These are phyloP conservation scores for Stachybotrys chlorohalonatus DNA, from an alignment of 2,329 filamentous ascomycete genomes.

Conservation along the genomic window DNA sequence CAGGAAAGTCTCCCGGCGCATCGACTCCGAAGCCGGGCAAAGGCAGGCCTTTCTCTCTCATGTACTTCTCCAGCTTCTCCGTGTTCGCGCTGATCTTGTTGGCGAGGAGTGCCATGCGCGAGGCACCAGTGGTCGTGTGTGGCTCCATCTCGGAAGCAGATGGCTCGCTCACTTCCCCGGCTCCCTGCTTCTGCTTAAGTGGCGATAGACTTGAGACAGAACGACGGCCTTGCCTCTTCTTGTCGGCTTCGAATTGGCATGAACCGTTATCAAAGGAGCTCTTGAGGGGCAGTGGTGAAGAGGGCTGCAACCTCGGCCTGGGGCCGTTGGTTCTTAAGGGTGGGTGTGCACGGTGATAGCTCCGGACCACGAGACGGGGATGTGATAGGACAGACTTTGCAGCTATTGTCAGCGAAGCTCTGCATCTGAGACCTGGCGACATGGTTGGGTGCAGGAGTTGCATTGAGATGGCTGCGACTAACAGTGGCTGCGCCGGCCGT, in stretches of 20 bases:
- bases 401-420: no score
- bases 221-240: constrained; percentile 23
- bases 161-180: neutral
- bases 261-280: constrained; percentile 2
- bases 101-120: constrained; percentile 35
- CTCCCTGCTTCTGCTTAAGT: constrained; percentile 11
- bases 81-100: constrained; percentile 38
- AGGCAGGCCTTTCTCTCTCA: constrained; percentile 30
- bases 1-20: constrained; percentile 35
- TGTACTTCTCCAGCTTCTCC: constrained; percentile 37
- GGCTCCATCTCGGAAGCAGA: neutral
- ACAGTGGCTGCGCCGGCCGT: no score
- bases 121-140: constrained; percentile 11
- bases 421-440: no score
- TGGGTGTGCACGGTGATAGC: no score
- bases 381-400: no score
- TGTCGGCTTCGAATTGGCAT: constrained; percentile 11
- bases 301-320: constrained; percentile 25
- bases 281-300: constrained; percentile 21
- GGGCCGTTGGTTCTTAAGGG: neutral
- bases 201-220: constrained; percentile 20
- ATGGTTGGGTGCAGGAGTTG: no score
- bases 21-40: constrained; percentile 36
- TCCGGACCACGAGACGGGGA: no score
- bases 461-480: no score